phyloP scores from a whole-genome alignment of 139 green algal genomes.

The Pedinophyceae sp. region DNA sequence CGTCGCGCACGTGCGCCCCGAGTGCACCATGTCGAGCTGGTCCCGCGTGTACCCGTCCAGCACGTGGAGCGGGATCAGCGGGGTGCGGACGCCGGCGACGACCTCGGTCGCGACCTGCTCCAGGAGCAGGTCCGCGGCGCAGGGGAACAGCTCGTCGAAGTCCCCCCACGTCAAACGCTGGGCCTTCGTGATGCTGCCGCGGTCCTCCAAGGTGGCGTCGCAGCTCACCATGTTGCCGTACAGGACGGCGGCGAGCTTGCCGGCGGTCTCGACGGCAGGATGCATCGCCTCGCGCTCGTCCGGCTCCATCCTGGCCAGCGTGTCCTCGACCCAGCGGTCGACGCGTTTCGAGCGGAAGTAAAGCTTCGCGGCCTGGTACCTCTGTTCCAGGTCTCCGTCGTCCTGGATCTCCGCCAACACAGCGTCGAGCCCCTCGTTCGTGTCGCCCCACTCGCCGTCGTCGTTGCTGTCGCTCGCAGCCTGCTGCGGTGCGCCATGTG shows the following conservation, averaged over 20 bases:
- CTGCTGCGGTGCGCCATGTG: too few species aligned
- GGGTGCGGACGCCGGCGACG: constrained; percentile 5
- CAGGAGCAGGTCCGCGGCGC: too few species aligned
- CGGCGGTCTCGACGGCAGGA: constrained; percentile 13
- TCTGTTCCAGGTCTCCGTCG: constrained; percentile 5
- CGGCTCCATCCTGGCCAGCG: background rate
- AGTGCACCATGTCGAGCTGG: too few species aligned
- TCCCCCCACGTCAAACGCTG: too few species aligned
- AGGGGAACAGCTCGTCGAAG: too few species aligned
- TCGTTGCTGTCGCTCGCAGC: too few species aligned
- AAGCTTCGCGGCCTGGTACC: constrained; percentile 6
- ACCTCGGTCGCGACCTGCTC: constrained; percentile 17
- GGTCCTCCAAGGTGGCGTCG: constrained; percentile 5
- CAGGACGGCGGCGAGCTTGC: constrained; percentile 14
- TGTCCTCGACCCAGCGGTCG: background rate
- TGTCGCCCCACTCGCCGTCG: constrained; percentile 15
- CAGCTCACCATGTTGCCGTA: constrained; percentile 13
- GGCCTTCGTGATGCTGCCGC: constrained; percentile 18
- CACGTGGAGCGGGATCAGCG: too few species aligned
- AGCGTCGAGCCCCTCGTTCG: constrained; percentile 9
- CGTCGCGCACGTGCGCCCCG: too few species aligned
- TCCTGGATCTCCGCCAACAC: constrained; percentile 3
- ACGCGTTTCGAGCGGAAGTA: background rate
- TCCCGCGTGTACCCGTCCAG: too few species aligned
- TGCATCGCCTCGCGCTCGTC: constrained; percentile 8